Conservation (phyloP, 371 early-diverging fungal species). For the Mortierella sp. region DNA sequence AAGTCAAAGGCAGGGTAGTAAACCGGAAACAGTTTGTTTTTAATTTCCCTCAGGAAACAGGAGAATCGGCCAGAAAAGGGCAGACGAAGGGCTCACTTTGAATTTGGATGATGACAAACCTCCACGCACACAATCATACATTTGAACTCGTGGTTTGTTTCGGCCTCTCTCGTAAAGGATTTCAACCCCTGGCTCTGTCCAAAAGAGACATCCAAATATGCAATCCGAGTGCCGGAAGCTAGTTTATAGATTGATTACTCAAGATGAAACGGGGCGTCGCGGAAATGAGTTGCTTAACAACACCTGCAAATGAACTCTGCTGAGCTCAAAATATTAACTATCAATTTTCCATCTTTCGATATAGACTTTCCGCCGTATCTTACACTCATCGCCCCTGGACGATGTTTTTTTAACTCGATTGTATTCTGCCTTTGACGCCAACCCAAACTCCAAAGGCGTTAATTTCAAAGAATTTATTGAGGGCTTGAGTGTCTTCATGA, state of each 20-base stretch:
- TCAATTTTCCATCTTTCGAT: conserved; percentile 5
- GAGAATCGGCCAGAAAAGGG: not conserved
- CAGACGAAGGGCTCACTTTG: conserved; percentile 4
- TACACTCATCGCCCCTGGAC: conserved; percentile 69
- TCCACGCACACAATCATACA: not conserved
- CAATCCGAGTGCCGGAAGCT: not conserved
- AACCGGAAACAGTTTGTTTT: not conserved
- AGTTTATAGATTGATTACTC: not conserved
- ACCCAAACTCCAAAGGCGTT: conserved; percentile 72
- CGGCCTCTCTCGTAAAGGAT: not conserved
- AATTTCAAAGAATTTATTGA: conserved; percentile 85
- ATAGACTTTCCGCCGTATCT: conserved; percentile 53
- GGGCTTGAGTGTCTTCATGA: conserved; percentile 83
- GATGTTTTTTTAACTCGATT: conserved; percentile 83
- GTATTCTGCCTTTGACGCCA: conserved; percentile 85
- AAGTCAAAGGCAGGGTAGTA: not conserved
- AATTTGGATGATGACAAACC: conserved; percentile 16
- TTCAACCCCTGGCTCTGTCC: not conserved
- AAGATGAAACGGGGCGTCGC: not conserved
- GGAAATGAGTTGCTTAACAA: not conserved
- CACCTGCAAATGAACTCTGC: not conserved
- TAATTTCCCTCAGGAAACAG: not conserved
- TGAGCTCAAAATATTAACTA: not conserved
- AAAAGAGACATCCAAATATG: not conserved
- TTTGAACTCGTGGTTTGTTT: conserved; percentile 1